Percentiles rank a stretch among this genome's conserved stretches.
Evolutionary conservation across 1,284 basidiomycete genomes (phyloP).

Genomic region (Singerocomus rubriflavus): DNA sequence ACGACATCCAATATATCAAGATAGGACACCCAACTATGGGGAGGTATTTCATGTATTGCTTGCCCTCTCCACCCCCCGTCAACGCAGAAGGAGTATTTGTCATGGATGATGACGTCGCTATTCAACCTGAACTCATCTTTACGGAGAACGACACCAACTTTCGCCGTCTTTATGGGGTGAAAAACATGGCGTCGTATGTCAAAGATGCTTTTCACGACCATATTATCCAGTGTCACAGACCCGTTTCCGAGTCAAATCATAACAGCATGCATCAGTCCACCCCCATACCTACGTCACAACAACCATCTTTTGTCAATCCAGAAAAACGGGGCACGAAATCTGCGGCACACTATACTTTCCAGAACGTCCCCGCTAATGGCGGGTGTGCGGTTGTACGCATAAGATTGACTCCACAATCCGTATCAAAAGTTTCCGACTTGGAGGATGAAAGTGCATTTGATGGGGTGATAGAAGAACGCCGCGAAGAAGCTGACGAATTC

Average conservation of each 20-base stretch:
- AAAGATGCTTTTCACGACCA: constrained; percentile 99
- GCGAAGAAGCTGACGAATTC: constrained; percentile 95
- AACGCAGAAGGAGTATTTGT: constrained; percentile 61
- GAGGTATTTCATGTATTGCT: constrained; percentile 82
- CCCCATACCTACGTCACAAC: constrained; percentile 52
- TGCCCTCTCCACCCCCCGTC: constrained; percentile 89
- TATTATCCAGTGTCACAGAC: constrained; percentile 84
- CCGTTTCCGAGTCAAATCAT: constrained; percentile 33
- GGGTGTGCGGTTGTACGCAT: constrained; percentile 95
- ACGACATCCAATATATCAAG: constrained; percentile 64
- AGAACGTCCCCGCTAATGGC: constrained; percentile 83
- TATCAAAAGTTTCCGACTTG: constrained; percentile 74
- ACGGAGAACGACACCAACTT: constrained; percentile 99
- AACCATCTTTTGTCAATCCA: constrained; percentile 76
- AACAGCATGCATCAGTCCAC: constrained; percentile 33
- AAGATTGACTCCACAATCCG: constrained; percentile 81
- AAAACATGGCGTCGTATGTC: constrained; percentile 80
- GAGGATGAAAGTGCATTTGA: constrained; percentile 92
- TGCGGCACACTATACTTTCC: constrained; percentile 89
- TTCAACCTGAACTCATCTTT: constrained; percentile 85
- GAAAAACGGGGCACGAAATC: constrained; percentile 88
- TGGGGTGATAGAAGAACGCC: constrained; percentile 81
- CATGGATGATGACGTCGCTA: constrained; percentile 62
- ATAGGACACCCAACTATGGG: constrained; percentile 74
- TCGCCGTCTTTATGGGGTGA: constrained; percentile 83